Evolutionary conservation across 495 filamentous ascomycete genomes (phyloP).

Genomic region (Neurospora sublineolata): DNA sequence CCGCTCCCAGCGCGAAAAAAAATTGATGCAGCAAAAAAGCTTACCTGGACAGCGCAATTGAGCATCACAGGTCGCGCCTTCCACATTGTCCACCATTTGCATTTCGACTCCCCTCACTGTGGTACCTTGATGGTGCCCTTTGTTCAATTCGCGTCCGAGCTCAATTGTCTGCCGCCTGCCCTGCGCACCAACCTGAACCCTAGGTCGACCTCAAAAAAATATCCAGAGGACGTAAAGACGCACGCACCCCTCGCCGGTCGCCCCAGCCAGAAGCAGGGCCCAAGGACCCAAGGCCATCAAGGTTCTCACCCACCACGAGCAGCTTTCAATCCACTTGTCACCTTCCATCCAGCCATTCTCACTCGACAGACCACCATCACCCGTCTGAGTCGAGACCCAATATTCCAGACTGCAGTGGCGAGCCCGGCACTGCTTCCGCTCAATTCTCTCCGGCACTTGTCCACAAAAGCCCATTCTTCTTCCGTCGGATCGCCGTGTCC

Average conservation of each 20-base stretch:
- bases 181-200: neutral
- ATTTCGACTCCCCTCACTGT: neutral
- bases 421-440: neutral
- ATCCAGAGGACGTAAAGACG: neutral
- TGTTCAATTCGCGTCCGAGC: neutral
- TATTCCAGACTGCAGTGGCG: neutral
- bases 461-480: neutral
- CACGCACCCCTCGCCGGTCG: neutral
- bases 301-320: constrained; percentile 11
- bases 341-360: neutral
- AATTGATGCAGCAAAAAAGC: neutral
- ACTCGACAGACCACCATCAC: neutral
- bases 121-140: neutral
- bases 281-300: constrained; percentile 7
- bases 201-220: neutral
- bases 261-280: neutral
- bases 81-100: neutral
- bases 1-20: constrained; percentile 1
- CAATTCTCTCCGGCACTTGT: neutral
- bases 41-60: neutral
- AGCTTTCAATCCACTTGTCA: constrained; percentile 1
- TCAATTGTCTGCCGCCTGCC: neutral
- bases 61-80: neutral
- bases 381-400: neutral
- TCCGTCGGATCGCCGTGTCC: neutral